Percentiles rank a stretch among this genome's conserved stretches.
Conservation (phyloP, 169 alveolate species). For the Perkinsus chesapeaki region DNA sequence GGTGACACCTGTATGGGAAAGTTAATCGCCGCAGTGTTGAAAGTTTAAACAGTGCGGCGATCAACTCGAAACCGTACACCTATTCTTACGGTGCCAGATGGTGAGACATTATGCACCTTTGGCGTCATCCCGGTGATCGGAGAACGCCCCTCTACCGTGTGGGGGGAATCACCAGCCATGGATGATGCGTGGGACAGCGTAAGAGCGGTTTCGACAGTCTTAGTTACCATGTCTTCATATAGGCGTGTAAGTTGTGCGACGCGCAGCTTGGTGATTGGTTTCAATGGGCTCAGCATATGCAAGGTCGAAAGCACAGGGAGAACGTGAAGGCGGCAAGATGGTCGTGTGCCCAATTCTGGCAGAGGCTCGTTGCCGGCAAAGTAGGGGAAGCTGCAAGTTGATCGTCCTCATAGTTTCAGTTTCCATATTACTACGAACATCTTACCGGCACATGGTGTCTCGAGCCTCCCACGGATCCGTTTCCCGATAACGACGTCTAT, state of each 20-base stretch:
- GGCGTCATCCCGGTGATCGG: background rate
- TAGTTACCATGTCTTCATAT: background rate
- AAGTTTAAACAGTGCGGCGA: no score
- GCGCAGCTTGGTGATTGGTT: background rate
- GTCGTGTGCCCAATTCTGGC: background rate
- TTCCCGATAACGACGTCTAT: background rate
- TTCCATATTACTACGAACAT: background rate
- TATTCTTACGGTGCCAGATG: background rate
- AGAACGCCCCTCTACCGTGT: background rate
- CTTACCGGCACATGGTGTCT: background rate
- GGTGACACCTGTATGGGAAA: no score
- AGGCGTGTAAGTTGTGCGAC: background rate
- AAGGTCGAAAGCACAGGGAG: background rate
- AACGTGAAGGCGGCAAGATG: background rate
- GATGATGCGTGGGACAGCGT: background rate
- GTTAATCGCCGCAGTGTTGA: no score
- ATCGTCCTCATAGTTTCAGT: background rate
- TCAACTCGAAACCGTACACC: no score
- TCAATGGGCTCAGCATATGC: background rate
- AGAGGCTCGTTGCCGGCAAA: background rate
- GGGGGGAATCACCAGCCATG: background rate
- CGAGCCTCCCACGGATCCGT: background rate
- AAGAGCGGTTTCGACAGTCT: no score
- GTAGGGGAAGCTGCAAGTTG: background rate
- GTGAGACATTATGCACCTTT: background rate